Evolutionary conservation across 225 moss, liverwort and hornwort genomes (phyloP), one percentile per base, ranked within the genome.

Genomic region (Neckera pumila): DNA sequence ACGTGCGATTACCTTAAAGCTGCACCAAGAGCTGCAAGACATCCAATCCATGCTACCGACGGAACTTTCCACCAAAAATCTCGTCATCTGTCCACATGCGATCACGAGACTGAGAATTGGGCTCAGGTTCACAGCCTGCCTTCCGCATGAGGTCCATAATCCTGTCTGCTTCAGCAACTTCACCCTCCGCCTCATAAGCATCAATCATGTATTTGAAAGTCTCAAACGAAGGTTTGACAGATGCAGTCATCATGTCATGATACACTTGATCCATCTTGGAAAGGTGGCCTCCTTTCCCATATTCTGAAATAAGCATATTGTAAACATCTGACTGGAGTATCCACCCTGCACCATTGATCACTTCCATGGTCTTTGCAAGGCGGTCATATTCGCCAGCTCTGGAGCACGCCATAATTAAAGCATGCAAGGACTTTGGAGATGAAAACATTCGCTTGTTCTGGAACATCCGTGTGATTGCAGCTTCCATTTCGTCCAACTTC

Each of bases 71-170:
- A 71, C 94, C 95, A 87, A 93, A 99, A 70, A 97, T 97, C 89
- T 99, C 97, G 19, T 93, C 97, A 85, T 99, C 99, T 30, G 97
- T 97, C 97, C 97, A 99, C 83, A 93, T 86, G 36, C 97, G 92
- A 42, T 97, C 99, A 62, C 92, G 78, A 87, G 85, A 62, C 60
- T 92, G 90, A 69, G 84, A 64, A 36, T 94, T 90, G 47, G 92
- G 49, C 80, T 87, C 91, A 8, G 97, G 93, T 75, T 93, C 95
- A 78, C 94, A 96, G 56, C 99, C 99, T 59, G 96, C 97, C 90
- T 92, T 93, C 34, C 93, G 94, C 99, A 99, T 99, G 82, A 94
- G 95, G 76, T 95, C 94, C 45, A 93, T 86, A 22, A 93, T 90
- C 85, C 89, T 94, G 59, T 91, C 90, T 42, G 93, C 87, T 60